Base-by-base conservation (phyloP, 306 rosid species). In the Astragalus glycyphyllos region DNA sequence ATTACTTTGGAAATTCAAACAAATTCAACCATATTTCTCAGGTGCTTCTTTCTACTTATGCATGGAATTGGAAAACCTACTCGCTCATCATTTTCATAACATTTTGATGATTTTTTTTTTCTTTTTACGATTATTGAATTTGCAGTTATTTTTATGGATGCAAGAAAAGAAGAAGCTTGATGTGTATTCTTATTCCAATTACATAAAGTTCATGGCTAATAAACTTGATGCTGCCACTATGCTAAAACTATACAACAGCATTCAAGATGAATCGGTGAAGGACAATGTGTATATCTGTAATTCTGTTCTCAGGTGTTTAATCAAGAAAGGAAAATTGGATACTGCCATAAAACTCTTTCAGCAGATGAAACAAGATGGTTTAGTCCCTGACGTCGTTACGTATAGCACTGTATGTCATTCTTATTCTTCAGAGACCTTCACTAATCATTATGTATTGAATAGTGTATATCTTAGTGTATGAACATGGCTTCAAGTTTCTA, bases 61-160 rank as follows among this genome's bases (percentile, higher is more conserved):
- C 16, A 45, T 11, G 10, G 11, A 34, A 13, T 32, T 11, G 10
- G 11, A 34, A 13, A 68, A 23, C 31, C 10, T 23, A 54, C 51
- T 62, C 15, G 45, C 45, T 70, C 46, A 1, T 63, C 42, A 23
- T 68, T 58, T 75, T 11, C 5, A 37, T 11, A 14, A 35, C 11
- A 8, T 29, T 53, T 58, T 6, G 45, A 40, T 40, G 45, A 40
- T 40, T 7, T 7, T 40, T 8, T 40, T 8, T 8, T 7, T 26
- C 31, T 26, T 26, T 4, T 23, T 23, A 1, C 10, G 9, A 38
- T 38, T 8, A 7, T 40, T 40, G 45, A 7, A 87, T 88, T 83
- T 87, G 81, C 94, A 93, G 98, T 83, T 88, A 14, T 93, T 90
- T 89, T 78, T 79, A 67, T 93, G 98, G 96, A 93, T 93, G 98